Evolutionary conservation across 1,284 basidiomycete genomes (phyloP).

Genomic region (Trichosporon sp.): DNA sequence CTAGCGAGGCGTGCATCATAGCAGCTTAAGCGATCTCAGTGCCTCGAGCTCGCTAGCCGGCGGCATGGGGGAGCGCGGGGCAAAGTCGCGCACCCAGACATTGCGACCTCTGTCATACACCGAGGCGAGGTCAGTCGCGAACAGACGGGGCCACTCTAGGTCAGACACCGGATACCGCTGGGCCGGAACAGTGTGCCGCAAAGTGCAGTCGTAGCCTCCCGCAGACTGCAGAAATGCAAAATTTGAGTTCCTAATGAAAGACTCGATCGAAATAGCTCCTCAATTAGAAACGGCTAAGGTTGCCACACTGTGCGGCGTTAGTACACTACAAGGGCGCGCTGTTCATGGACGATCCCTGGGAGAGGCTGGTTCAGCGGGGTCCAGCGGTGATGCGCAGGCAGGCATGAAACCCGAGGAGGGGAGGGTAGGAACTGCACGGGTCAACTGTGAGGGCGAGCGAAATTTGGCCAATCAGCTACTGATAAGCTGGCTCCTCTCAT

Average conservation of each 20-base stretch:
- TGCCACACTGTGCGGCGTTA: slow-evolving; percentile 18
- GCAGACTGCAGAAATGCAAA: slow-evolving; percentile 9
- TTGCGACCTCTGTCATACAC: not conserved
- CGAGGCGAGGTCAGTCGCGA: not conserved
- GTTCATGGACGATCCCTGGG: slow-evolving; percentile 12
- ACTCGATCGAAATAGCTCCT: not conserved
- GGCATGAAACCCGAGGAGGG: slow-evolving; percentile 17
- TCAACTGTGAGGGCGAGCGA: slow-evolving; percentile 11
- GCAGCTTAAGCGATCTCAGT: not conserved
- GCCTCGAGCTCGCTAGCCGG: not conserved
- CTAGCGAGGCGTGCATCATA: not conserved
- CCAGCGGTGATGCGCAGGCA: not conserved
- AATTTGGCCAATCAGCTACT: slow-evolving; percentile 14
- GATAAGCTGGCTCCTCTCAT: not conserved
- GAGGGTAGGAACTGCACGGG: not conserved
- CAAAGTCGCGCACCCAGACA: not conserved
- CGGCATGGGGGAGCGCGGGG: not conserved
- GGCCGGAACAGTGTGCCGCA: not conserved
- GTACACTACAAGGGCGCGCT: not conserved
- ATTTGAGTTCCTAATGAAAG: slow-evolving; percentile 13
- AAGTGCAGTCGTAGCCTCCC: not conserved
- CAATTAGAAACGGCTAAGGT: not conserved
- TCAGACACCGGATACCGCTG: not conserved
- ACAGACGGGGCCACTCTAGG: not conserved
- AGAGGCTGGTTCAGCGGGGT: not conserved